Percentiles rank a stretch among this genome's conserved stretches.
Evolutionary conservation across 1,139 yeast species (phyloP).

Genomic region (Magnusiomyces paraingens): DNA sequence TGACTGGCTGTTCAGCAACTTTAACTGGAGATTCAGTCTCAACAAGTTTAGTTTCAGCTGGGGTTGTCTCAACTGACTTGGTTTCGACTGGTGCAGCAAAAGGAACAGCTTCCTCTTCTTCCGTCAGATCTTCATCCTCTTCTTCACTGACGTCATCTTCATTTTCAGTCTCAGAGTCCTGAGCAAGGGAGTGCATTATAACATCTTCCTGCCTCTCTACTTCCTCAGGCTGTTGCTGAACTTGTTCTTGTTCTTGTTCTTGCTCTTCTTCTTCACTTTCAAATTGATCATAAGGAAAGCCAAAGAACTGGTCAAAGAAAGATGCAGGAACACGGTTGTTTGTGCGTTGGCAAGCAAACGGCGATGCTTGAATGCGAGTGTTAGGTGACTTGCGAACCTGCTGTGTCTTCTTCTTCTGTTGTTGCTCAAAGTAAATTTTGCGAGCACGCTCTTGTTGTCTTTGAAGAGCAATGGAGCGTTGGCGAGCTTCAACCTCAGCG

Average conservation of each 20-base stretch:
- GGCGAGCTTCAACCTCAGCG: not conserved
- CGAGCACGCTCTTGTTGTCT: not conserved
- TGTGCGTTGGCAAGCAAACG: too few relatives aligned
- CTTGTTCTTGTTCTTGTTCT: too few relatives aligned
- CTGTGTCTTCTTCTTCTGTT: not conserved
- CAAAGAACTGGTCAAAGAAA: too few relatives aligned
- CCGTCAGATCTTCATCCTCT: too few relatives aligned
- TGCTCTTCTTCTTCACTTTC: too few relatives aligned
- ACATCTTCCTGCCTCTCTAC: too few relatives aligned
- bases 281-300: too few relatives aligned
- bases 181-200: too few relatives aligned
- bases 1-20: not conserved
- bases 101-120: too few relatives aligned
- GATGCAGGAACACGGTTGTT: too few relatives aligned
- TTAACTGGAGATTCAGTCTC: not conserved
- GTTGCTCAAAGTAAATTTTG: not conserved
- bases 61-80: not conserved
- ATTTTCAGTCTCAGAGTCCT: not conserved
- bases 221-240: too few relatives aligned
- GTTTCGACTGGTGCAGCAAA: too few relatives aligned
- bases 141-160: not conserved
- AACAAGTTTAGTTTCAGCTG: not conserved
- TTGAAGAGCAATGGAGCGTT: not conserved
- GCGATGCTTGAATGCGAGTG: not conserved
- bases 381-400: not conserved